Conservation (phyloP, 176 grass and related monocot species). For the Eragrostis nindensis region DNA sequence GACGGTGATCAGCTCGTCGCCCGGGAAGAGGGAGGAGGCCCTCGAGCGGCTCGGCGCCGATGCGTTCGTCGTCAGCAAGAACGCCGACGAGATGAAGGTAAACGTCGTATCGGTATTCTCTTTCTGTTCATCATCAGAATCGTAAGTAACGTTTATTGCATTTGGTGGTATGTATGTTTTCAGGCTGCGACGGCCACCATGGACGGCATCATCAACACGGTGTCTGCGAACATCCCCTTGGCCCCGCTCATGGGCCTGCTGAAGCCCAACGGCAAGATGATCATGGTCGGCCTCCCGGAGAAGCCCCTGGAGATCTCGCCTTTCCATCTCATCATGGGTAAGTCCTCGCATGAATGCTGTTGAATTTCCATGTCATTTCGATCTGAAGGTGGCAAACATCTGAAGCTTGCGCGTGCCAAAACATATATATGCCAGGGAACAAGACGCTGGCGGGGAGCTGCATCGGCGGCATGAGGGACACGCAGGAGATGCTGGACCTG, state of each 20-base stretch:
- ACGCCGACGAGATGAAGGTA: conserved; percentile 57
- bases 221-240: conserved; percentile 53
- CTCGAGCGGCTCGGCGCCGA: conserved; percentile 57
- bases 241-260: conserved; percentile 43
- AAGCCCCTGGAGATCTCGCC: conserved; percentile 53
- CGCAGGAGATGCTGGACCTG: conserved; percentile 75
- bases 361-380: too few relatives aligned
- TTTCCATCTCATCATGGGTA: conserved; percentile 5
- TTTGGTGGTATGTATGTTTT: neutral
- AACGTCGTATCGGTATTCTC: too few relatives aligned
- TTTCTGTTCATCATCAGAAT: too few relatives aligned
- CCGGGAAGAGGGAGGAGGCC: conserved; percentile 58
- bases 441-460: conserved; percentile 59
- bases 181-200: conserved; percentile 41
- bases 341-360: too few relatives aligned
- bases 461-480: conserved; percentile 71
- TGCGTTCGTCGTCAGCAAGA: conserved; percentile 51
- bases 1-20: conserved; percentile 71
- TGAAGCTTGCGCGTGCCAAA: too few relatives aligned
- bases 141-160: neutral
- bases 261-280: conserved; percentile 69
- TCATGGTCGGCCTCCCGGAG: conserved; percentile 54
- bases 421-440: conserved; percentile 40
- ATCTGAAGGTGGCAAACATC: neutral
- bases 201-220: conserved; percentile 72